Evolutionary conservation across 2,329 filamentous ascomycete genomes (phyloP), one percentile per base, ranked within the genome.

Genomic region (Fusarium tjaetaba): DNA sequence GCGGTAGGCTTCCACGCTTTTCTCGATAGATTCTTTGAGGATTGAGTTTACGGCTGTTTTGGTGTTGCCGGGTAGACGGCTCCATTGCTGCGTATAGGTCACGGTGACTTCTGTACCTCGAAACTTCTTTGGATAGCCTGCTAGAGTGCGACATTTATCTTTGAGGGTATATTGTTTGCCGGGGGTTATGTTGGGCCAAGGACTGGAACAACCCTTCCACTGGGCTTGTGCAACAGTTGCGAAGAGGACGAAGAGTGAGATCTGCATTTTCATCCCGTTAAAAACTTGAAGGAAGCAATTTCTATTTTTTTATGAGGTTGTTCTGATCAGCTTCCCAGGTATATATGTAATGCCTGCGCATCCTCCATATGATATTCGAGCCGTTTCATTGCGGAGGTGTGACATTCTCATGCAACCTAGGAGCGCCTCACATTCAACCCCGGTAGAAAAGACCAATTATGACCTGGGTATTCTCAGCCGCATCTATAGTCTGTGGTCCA

Each of bases 21-120:
- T 39, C 2, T 42, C 30, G 16, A 74, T 34, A 18, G 55, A 45
- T 26, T 67, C 10, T 20, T 62, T 15, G 34, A 74, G 71, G 5
- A 74, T 62, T 4, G 68, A 48, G 9, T 30, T 58, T 6, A 71
- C 48, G 14, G n/a, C 36, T 11, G 15, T 20, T 18, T 59, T 59
- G 24, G n/a, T 55, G 8, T 62, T 66, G 39, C 7, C 39, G 4
- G 22, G 24, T 4, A 36, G 30, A 22, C 49, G 28, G 7, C 43
- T 51, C 70, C 71, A 74, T 41, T 60, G 55, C 6, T 51, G 15
- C 1, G 64, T 73, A 52, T 73, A 74, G 16, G 43, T 20, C 16
- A 73, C 68, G 2, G 36, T 60, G 34, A 74, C 51, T 28, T 59
- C 56, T 42, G 56, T 69, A 18, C 38, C 26, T 22, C 24, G 55